Evolutionary conservation across 768 basidiomycete species (phyloP).

Genomic region (Pleurotus giganteus): DNA sequence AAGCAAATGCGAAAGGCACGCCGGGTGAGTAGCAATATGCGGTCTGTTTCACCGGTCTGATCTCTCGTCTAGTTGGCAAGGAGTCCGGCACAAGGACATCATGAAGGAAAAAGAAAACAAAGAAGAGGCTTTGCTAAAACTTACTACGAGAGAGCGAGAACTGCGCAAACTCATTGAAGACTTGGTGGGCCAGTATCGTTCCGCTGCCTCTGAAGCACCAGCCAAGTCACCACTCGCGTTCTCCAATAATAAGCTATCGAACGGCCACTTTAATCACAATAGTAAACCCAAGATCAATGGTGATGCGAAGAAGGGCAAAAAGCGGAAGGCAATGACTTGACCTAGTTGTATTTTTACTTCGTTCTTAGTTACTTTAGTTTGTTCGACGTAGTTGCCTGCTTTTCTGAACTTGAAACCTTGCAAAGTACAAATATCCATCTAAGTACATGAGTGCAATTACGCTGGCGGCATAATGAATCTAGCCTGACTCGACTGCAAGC

Average conservation of each 20-base stretch:
- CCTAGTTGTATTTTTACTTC: slow-evolving; percentile 26
- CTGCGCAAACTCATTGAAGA: slow-evolving; percentile 78
- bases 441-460: not conserved
- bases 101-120: slow-evolving; percentile 74
- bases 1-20: slow-evolving; percentile 75
- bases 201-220: slow-evolving; percentile 31
- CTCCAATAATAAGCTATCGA: slow-evolving; percentile 38
- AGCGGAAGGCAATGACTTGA: slow-evolving; percentile 43
- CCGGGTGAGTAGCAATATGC: slow-evolving; percentile 49
- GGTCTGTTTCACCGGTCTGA: slow-evolving; percentile 9
- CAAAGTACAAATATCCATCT: slow-evolving; percentile 1
- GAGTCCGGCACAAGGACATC: slow-evolving; percentile 68
- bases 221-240: slow-evolving; percentile 31
- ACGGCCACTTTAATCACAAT: slow-evolving; percentile 34
- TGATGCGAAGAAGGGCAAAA: slow-evolving; percentile 58
- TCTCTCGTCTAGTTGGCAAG: slow-evolving; percentile 63
- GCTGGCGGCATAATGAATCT: slow-evolving; percentile 10
- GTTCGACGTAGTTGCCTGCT: slow-evolving; percentile 11
- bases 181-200: slow-evolving; percentile 50
- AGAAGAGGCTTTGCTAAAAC: slow-evolving; percentile 60
- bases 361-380: slow-evolving; percentile 14
- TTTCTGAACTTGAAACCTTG: slow-evolving; percentile 7
- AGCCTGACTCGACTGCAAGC: not conserved
- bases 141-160: slow-evolving; percentile 76
- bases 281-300: slow-evolving; percentile 38